phyloP scores from a whole-genome alignment of 2,329 filamentous ascomycete genomes.

The Penicillium capsulatum region DNA sequence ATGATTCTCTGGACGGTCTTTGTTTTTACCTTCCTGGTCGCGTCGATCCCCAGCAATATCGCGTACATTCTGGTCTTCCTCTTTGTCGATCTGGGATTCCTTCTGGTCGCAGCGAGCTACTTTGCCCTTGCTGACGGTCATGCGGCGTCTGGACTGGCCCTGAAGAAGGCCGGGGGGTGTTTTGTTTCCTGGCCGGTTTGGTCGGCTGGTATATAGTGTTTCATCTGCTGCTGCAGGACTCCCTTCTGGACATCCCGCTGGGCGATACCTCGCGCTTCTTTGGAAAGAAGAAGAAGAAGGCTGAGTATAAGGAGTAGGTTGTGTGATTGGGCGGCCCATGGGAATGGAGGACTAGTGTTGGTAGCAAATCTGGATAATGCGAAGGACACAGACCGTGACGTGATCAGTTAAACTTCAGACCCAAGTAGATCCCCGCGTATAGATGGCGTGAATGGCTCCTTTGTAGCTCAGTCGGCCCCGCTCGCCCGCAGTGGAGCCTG shows the following conservation, averaged over 20 bases:
- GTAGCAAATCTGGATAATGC: too few species aligned
- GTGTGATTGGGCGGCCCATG: too few species aligned
- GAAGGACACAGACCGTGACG: too few species aligned
- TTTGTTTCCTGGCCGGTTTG: conserved; percentile 47
- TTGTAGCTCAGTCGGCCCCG: too few species aligned
- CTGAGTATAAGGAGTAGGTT: conserved; percentile 9
- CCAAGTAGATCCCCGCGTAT: too few species aligned
- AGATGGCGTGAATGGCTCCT: too few species aligned
- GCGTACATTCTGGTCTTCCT: conserved; percentile 50
- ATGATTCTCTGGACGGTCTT: conserved; percentile 49
- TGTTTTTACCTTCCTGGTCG: conserved; percentile 46
- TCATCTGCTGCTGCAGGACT: conserved; percentile 42
- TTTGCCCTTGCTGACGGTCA: conserved; percentile 47
- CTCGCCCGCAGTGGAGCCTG: conserved; percentile 3
- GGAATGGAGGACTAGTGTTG: too few species aligned
- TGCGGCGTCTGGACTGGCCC: conserved; percentile 26
- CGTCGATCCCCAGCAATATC: conserved; percentile 44
- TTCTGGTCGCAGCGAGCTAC: conserved; percentile 44
- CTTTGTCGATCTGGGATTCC: conserved; percentile 46
- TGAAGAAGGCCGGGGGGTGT: conserved; percentile 47
- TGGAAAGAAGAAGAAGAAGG: conserved; percentile 26
- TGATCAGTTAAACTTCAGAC: too few species aligned
- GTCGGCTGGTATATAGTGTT: conserved; percentile 46
- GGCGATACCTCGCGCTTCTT: conserved; percentile 44
- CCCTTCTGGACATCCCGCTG: conserved; percentile 40